Evolutionary conservation across 345 rosid genomes (phyloP).

Genomic region (Microthlaspi erraticum): DNA sequence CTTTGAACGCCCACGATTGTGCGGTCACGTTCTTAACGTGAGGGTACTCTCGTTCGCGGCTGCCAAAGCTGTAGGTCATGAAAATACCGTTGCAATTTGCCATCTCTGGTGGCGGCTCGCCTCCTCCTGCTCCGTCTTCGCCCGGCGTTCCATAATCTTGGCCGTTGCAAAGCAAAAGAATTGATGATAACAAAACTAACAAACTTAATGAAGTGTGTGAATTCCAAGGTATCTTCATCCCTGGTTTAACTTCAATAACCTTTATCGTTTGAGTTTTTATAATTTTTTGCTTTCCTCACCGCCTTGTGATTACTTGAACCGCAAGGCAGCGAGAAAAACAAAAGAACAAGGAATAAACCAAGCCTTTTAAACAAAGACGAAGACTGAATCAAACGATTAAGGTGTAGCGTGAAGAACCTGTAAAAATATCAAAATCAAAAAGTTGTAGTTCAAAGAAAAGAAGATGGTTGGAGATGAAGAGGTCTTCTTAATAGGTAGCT

Average conservation of each 20-base stretch:
- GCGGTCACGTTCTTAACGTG: constrained; percentile 73
- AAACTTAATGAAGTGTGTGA: constrained; percentile 32
- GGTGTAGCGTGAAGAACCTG: constrained; percentile 28
- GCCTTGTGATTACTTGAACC: constrained; percentile 46
- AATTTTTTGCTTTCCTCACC: constrained; percentile 25
- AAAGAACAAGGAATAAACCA: constrained; percentile 23
- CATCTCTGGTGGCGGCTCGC: constrained; percentile 60
- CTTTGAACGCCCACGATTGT: constrained; percentile 86
- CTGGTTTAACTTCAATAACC: constrained; percentile 24
- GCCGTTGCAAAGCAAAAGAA: constrained; percentile 44
- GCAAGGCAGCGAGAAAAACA: constrained; percentile 44
- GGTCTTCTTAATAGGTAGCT: constrained; percentile 1
- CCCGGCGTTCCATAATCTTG: constrained; percentile 52
- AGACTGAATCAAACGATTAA: constrained; percentile 23
- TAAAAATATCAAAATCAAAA: constrained; percentile 18
- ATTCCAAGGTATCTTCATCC: constrained; percentile 52
- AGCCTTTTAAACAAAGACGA: constrained; percentile 27
- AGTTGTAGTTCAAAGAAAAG: constrained; percentile 7
- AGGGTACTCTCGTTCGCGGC: constrained; percentile 66
- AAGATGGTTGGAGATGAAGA: constrained; percentile 34
- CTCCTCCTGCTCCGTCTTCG: constrained; percentile 40
- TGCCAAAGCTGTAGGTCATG: constrained; percentile 61
- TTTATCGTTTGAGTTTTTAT: constrained; percentile 18
- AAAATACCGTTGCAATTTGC: constrained; percentile 73
- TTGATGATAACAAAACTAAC: constrained; percentile 28